Evolutionary conservation across 2,329 filamentous ascomycete genomes (phyloP), one percentile per base, ranked within the genome.

Genomic region (Phaeosphaeriaceae sp.): DNA sequence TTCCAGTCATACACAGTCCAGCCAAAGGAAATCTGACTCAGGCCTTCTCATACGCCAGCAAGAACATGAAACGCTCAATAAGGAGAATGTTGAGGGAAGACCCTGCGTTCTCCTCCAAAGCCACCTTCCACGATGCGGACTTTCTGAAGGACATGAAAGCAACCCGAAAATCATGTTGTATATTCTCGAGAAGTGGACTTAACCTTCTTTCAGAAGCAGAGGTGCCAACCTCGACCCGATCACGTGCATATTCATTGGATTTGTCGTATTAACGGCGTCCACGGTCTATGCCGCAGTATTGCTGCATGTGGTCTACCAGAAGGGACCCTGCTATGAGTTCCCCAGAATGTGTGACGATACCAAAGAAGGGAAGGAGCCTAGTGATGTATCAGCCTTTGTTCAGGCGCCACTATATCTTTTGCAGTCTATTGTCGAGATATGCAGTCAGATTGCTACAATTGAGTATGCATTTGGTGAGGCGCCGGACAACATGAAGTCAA

Each of bases 381-480:
- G 13, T 36, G 7, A 71, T 1, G 62, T 81, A 11, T 72, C 56
- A 15, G 69, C 80, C 2, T 78, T 72, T 66, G 42, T 75, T 1
- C 79, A 81, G 54, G 48, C 72, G 1, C 79, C 79, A 0, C 60
- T 75, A 0, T 79, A 79, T 53, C 62, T 79, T 17, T 48, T 71
- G 1, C 63, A 77, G 0, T 76, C 76, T 0, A 48, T 79, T 3
- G 76, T 71, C 0, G 80, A 82, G 65, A 77, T 81, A 31, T 70
- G 82, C 11, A 75, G 73, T 1, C 66, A 77, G 25, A 70, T 76
- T 7, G 79, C 79, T 0, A 68, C 71, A 2, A 73, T 68, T 25
- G 79, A 81, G 58, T 81, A 78, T 55, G 69, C 75, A 0, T 82
- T 80, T 58, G 69, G 64, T 44, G 65, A 78, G 31, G 76, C 80